These are phyloP conservation scores for Pyricularia grisea DNA, from an alignment of 2,329 filamentous ascomycete genomes.

Conservation along the genomic window DNA sequence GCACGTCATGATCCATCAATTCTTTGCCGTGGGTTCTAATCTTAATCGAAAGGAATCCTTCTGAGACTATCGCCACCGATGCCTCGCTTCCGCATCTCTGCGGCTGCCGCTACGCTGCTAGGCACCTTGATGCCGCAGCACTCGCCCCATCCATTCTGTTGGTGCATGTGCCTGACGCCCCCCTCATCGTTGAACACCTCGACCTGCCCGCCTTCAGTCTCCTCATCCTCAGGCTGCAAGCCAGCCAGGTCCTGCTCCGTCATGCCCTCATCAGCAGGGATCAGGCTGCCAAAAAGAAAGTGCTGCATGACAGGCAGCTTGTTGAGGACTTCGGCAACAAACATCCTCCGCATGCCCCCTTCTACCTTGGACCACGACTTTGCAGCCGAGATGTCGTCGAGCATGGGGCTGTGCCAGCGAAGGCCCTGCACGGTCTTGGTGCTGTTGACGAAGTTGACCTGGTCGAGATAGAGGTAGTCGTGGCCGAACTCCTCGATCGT, in stretches of 20 bases:
- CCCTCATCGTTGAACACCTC: conserved; percentile 48
- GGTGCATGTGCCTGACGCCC: conserved; percentile 62
- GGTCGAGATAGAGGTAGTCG: conserved; percentile 85
- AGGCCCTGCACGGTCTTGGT: conserved; percentile 94
- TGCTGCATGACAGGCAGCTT: conserved; percentile 99
- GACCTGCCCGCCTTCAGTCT: conserved; percentile 46
- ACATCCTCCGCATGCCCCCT: conserved; percentile 94
- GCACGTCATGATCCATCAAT: too few species aligned
- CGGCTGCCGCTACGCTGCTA: conserved; percentile 81
- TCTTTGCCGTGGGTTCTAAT: background rate
- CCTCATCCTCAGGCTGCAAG: conserved; percentile 34
- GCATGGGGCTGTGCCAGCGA: conserved; percentile 95
- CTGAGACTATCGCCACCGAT: conserved; percentile 47
- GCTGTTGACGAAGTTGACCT: conserved; percentile 88
- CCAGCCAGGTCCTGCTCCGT: conserved; percentile 42
- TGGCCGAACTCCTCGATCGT: conserved; percentile 76
- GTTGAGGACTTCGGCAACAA: conserved; percentile 80
- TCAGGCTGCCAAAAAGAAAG: conserved; percentile 81
- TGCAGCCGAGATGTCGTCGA: conserved; percentile 90
- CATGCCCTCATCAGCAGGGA: conserved; percentile 79
- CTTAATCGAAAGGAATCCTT: conserved; percentile 72
- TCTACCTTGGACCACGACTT: conserved; percentile 91
- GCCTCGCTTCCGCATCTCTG: conserved; percentile 76
- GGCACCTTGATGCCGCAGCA: conserved; percentile 98
- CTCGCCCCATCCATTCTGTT: conserved; percentile 75